Evolutionary conservation across 495 filamentous ascomycete genomes (phyloP).

Genomic region (Neurospora sp.): DNA sequence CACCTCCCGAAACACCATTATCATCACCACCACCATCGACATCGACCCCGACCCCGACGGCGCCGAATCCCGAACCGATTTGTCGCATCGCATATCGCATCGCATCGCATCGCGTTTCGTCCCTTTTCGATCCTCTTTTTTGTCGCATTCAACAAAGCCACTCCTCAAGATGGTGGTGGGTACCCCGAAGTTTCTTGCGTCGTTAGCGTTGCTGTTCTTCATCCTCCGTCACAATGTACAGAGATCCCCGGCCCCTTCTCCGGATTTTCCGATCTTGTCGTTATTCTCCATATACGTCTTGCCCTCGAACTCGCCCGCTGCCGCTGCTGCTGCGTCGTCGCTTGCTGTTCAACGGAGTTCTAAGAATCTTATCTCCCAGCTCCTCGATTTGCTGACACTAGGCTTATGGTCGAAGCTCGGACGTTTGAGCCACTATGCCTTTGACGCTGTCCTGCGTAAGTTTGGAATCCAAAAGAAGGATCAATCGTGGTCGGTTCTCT

Average conservation of each 20-base stretch:
- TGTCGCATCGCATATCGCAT: slow-evolving; percentile 6
- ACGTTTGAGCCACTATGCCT: slow-evolving; percentile 84
- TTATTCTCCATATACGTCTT: not conserved
- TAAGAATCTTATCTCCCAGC: slow-evolving; percentile 29
- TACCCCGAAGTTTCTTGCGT: slow-evolving; percentile 9
- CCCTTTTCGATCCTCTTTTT: not conserved
- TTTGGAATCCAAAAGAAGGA: slow-evolving; percentile 1
- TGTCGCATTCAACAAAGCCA: not conserved
- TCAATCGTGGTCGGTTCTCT: not conserved
- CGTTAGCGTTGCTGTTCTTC: not conserved
- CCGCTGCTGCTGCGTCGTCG: not conserved
- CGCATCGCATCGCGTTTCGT: not conserved
- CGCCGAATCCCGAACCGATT: not conserved
- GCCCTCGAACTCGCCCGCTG: not conserved
- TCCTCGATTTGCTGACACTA: slow-evolving; percentile 53
- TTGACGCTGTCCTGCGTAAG: slow-evolving; percentile 88
- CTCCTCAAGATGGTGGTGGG: slow-evolving; percentile 35
- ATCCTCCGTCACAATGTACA: not conserved
- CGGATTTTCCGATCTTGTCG: not conserved
- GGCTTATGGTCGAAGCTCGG: slow-evolving; percentile 69
- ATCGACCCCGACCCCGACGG: not conserved
- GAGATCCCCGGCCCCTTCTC: not conserved
- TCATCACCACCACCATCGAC: not conserved
- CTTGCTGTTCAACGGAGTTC: slow-evolving; percentile 18
- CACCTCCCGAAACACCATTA: not conserved